Percentiles rank a stretch among this genome's conserved stretches.
These are phyloP conservation scores for Emericellopsis atlantica DNA, from an alignment of 2,329 filamentous ascomycete genomes.

Conservation along the genomic window DNA sequence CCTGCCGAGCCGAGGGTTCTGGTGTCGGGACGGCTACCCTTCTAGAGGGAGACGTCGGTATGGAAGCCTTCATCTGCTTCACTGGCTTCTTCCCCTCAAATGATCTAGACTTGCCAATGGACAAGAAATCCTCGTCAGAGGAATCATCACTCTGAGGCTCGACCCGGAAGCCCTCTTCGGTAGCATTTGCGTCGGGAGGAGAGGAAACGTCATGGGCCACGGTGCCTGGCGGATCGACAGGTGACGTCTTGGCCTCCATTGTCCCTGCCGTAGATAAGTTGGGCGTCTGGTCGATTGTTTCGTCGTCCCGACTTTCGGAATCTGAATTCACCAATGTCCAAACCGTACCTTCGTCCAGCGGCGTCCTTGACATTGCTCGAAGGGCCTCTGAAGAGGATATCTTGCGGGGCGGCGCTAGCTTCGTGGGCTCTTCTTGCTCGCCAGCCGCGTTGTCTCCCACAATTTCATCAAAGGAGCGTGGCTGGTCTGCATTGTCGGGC, in stretches of 20 bases:
- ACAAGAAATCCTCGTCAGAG: constrained; percentile 26
- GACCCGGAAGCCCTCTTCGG: too few relatives aligned
- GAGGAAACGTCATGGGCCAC: neutral
- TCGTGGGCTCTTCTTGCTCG: constrained; percentile 20
- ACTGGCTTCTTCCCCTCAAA: constrained; percentile 13
- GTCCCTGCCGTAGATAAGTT: neutral
- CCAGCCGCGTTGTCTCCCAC: constrained; percentile 22
- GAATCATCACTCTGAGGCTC: constrained; percentile 13
- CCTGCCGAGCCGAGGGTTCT: neutral
- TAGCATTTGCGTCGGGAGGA: neutral
- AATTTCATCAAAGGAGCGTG: constrained; percentile 15
- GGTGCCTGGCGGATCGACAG: neutral
- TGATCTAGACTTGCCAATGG: constrained; percentile 23
- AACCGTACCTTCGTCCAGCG: constrained; percentile 35
- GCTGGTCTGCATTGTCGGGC: constrained; percentile 11
- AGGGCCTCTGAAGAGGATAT: constrained; percentile 43
- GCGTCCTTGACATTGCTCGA: constrained; percentile 35
- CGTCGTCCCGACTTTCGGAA: constrained; percentile 9
- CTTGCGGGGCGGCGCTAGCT: constrained; percentile 30
- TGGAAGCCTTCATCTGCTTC: neutral
- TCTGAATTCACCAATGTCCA: constrained; percentile 34
- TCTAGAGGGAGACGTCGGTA: neutral
- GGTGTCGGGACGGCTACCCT: constrained; percentile 6
- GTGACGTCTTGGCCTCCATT: neutral
- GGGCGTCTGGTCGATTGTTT: too few relatives aligned